A percentile compares a stretch with the other conserved stretches of the same genome.
phyloP scores from a whole-genome alignment of 1,284 basidiomycete genomes.

The Tilletia horrida region DNA sequence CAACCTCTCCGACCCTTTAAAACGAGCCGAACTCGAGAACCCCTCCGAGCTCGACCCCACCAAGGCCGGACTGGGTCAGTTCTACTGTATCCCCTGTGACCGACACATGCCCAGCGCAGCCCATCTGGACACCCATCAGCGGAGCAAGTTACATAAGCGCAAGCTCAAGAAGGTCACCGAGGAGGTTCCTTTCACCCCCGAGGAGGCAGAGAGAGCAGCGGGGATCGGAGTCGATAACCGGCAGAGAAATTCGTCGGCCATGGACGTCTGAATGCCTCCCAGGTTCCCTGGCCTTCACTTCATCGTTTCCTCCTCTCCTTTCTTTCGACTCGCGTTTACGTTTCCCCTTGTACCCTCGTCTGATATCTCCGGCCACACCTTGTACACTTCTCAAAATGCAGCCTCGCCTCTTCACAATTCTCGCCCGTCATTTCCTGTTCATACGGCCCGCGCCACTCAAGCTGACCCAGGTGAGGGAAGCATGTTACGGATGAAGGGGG shows the following conservation, averaged over 20 bases:
- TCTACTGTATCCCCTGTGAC: conserved; percentile 54
- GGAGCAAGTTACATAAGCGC: conserved; percentile 52
- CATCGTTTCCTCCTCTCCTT: too few relatives aligned
- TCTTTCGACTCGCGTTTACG: too few relatives aligned
- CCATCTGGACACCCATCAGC: conserved; percentile 46
- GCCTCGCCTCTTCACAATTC: too few relatives aligned
- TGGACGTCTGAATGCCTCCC: background rate
- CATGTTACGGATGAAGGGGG: too few relatives aligned
- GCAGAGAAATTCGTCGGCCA: conserved; percentile 29
- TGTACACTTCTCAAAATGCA: too few relatives aligned
- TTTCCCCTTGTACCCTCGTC: too few relatives aligned
- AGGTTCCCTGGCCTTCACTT: too few relatives aligned
- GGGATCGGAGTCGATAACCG: conserved; percentile 51
- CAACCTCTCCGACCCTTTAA: conserved; percentile 41
- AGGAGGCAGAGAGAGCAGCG: conserved; percentile 46
- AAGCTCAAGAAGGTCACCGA: conserved; percentile 46
- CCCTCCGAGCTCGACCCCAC: conserved; percentile 50
- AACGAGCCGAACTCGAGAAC: conserved; percentile 40
- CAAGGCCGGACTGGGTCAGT: conserved; percentile 53
- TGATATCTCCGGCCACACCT: too few relatives aligned
- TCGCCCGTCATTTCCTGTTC: too few relatives aligned
- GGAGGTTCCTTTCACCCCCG: conserved; percentile 50
- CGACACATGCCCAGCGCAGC: conserved; percentile 48
- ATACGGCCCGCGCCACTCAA: too few relatives aligned
- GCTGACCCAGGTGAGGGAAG: too few relatives aligned